Evolutionary conservation across 1,284 basidiomycete genomes (phyloP).

Genomic region (Cutaneotrichosporon sp.): DNA sequence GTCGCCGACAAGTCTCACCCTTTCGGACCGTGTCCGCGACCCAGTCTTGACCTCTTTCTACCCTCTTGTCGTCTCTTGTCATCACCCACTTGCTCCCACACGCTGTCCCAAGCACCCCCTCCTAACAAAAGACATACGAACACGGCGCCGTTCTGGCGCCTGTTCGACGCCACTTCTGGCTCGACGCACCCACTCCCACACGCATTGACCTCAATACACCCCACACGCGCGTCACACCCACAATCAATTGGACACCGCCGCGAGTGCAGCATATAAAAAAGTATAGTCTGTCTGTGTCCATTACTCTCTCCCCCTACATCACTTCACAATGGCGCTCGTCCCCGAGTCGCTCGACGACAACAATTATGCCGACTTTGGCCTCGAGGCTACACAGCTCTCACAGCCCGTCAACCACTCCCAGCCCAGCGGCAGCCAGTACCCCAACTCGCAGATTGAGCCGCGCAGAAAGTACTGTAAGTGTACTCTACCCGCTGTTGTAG

Average conservation of each 20-base stretch:
- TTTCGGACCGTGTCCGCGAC: too few relatives aligned
- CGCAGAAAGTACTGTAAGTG: slow-evolving; percentile 45
- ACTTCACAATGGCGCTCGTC: slow-evolving; percentile 18
- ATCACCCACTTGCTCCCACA: too few relatives aligned
- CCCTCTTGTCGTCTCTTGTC: too few relatives aligned
- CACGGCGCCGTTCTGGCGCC: too few relatives aligned
- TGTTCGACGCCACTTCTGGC: too few relatives aligned
- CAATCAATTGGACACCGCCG: neutral
- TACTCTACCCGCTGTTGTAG: neutral
- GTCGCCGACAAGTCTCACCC: too few relatives aligned
- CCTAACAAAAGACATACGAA: too few relatives aligned
- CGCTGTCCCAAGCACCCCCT: too few relatives aligned
- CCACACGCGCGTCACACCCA: neutral
- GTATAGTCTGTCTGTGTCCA: too few relatives aligned
- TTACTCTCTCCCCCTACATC: too few relatives aligned
- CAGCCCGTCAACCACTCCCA: slow-evolving; percentile 32
- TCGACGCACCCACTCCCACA: too few relatives aligned
- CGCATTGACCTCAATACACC: neutral
- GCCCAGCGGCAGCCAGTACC: slow-evolving; percentile 11
- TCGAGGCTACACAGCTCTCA: slow-evolving; percentile 42
- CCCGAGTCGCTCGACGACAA: slow-evolving; percentile 28
- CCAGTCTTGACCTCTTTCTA: too few relatives aligned
- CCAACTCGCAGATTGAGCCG: slow-evolving; percentile 39
- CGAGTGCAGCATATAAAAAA: neutral
- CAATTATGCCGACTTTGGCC: slow-evolving; percentile 24